Evolutionary conservation across 2,329 filamentous ascomycete genomes (phyloP).

Genomic region (Colletotrichum sp.): DNA sequence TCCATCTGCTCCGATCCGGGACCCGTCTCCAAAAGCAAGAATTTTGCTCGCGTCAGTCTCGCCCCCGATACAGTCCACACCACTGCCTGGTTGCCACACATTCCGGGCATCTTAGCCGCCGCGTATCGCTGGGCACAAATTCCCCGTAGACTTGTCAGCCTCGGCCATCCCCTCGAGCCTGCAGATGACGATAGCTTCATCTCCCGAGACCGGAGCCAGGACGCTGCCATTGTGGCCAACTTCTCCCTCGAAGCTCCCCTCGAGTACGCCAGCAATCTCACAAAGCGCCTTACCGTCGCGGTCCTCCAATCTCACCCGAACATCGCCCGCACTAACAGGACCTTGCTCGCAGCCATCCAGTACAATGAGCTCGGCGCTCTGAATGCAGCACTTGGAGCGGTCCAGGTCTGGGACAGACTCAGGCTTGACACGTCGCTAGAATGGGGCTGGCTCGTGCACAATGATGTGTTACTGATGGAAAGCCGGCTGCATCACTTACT

Average conservation of each 20-base stretch:
- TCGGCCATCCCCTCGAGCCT: background rate
- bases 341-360: background rate
- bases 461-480: background rate
- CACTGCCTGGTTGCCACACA: background rate
- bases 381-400: background rate
- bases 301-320: background rate
- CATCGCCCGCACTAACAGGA: background rate
- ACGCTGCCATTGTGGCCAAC: background rate
- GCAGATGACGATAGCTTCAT: background rate
- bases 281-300: background rate
- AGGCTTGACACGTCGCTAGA: background rate
- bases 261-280: background rate
- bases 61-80: background rate
- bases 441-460: background rate
- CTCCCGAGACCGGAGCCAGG: background rate
- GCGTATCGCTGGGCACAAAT: background rate
- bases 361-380: background rate
- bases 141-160: background rate
- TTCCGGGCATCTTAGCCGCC: background rate
- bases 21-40: background rate
- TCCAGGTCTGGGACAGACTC: background rate
- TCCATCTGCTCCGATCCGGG: background rate
- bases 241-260: background rate
- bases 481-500: background rate
- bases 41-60: background rate